phyloP scores from a whole-genome alignment of 1,139 yeast genomes.

The Debaryomyces sp. region DNA sequence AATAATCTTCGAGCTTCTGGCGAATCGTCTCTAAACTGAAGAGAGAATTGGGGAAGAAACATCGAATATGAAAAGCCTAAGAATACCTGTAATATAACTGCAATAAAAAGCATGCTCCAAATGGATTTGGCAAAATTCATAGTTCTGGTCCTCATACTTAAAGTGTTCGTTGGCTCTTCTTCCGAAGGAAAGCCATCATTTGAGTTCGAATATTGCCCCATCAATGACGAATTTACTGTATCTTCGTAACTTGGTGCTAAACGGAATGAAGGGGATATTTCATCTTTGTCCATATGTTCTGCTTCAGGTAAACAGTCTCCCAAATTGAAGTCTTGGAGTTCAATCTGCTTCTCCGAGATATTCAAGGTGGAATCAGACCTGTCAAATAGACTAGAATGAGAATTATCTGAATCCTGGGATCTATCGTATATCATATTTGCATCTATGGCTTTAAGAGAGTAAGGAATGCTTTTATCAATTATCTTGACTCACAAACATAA shows the following conservation, averaged over 20 bases:
- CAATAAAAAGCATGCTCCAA: not conserved
- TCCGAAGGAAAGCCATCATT: not conserved
- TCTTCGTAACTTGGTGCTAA: not conserved
- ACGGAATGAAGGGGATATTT: not conserved
- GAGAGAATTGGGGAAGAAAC: constrained; percentile 41
- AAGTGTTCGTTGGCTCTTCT: not conserved
- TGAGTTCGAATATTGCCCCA: not conserved
- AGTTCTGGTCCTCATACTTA: not conserved
- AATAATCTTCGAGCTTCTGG: constrained; percentile 37
- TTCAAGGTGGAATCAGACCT: not conserved
- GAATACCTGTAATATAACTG: not conserved
- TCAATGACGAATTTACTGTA: not conserved
- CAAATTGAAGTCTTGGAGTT: not conserved
- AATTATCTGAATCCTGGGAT: not conserved
- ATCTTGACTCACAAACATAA: not conserved
- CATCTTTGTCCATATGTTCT: not conserved
- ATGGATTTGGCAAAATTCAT: not conserved
- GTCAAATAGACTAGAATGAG: not conserved
- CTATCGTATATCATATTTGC: not conserved
- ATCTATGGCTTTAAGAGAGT: not conserved
- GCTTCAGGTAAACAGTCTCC: not conserved
- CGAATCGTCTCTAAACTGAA: constrained; percentile 41
- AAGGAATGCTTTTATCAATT: not conserved
- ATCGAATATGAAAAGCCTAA: not conserved
- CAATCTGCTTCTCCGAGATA: not conserved